A percentile compares a stretch with the other conserved stretches of the same genome.
Evolutionary conservation across 441 rosid genomes (phyloP).

Genomic region (Gossypium armourianum): DNA sequence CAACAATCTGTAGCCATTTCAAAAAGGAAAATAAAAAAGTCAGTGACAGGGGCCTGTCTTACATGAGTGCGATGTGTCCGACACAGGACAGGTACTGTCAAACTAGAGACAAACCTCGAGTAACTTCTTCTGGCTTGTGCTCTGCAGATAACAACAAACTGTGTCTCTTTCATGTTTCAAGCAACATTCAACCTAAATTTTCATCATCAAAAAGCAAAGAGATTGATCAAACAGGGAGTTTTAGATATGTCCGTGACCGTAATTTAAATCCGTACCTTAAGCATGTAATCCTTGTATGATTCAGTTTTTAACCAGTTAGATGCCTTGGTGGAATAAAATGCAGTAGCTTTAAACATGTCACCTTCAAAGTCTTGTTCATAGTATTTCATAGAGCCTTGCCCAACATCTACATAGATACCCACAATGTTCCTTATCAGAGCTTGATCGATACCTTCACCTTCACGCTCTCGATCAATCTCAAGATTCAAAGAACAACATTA

Average conservation of each 20-base stretch:
- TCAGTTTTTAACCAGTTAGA: background rate
- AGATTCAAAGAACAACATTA: background rate
- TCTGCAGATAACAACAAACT: background rate
- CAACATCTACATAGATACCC: background rate
- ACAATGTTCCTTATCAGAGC: background rate
- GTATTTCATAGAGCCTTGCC: slow-evolving; percentile 2
- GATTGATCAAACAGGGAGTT: background rate
- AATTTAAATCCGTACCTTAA: background rate
- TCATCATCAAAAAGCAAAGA: background rate
- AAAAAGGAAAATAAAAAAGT: background rate
- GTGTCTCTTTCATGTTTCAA: slow-evolving; percentile 13
- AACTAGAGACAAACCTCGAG: background rate
- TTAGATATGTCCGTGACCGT: background rate
- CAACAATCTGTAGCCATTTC: background rate
- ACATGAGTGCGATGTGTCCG: background rate
- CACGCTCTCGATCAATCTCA: background rate
- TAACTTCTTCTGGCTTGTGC: background rate
- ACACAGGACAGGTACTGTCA: background rate
- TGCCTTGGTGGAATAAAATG: slow-evolving; percentile 14
- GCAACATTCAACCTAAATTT: slow-evolving; percentile 1
- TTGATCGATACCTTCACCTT: slow-evolving; percentile 1
- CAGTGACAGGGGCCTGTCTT: background rate
- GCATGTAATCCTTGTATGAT: slow-evolving; percentile 10
- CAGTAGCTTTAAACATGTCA: background rate
- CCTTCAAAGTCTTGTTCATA: slow-evolving; percentile 9